Evolutionary conservation across 1,139 yeast species (phyloP).

Genomic region (Scheffersomyces stambukii): DNA sequence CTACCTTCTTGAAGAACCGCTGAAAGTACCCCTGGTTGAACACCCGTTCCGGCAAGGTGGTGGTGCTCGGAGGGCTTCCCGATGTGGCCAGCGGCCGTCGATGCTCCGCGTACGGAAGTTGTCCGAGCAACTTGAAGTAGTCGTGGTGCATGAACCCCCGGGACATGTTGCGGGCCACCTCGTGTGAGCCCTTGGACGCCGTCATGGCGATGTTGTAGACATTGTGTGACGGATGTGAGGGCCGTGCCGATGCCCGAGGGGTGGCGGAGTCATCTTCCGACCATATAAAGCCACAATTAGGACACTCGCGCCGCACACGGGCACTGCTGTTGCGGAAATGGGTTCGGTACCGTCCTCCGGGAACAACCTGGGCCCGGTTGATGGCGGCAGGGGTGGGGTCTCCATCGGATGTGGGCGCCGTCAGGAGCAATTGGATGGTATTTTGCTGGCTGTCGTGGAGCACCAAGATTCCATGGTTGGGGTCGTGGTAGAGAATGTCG

Average conservation of each 20-base stretch:
- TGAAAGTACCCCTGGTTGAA: slow-evolving; percentile 74
- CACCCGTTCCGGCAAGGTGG: slow-evolving; percentile 30
- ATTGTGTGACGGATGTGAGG: background rate
- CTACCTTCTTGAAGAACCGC: slow-evolving; percentile 55
- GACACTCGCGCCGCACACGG: too few species aligned
- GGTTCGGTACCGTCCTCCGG: background rate
- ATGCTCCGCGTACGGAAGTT: slow-evolving; percentile 21
- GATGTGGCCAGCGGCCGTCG: too few species aligned
- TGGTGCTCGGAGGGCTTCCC: background rate
- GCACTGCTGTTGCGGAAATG: background rate
- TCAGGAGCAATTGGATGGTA: slow-evolving; percentile 31
- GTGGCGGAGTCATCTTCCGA: too few species aligned
- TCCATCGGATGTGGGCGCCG: slow-evolving; percentile 4
- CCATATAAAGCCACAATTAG: slow-evolving; percentile 42
- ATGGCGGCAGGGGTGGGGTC: too few species aligned
- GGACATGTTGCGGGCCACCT: slow-evolving; percentile 9
- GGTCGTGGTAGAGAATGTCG: slow-evolving; percentile 35
- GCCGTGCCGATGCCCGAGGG: too few species aligned
- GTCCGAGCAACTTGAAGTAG: slow-evolving; percentile 36
- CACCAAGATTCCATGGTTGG: slow-evolving; percentile 39
- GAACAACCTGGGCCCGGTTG: too few species aligned
- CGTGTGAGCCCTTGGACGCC: background rate
- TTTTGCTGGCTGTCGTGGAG: slow-evolving; percentile 40
- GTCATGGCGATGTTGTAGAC: background rate
- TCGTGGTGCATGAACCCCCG: slow-evolving; percentile 33